Evolutionary conservation across 2,329 filamentous ascomycete species (phyloP), one percentile per base, ranked within the genome.

Genomic region (Chaetothyriales sp.): DNA sequence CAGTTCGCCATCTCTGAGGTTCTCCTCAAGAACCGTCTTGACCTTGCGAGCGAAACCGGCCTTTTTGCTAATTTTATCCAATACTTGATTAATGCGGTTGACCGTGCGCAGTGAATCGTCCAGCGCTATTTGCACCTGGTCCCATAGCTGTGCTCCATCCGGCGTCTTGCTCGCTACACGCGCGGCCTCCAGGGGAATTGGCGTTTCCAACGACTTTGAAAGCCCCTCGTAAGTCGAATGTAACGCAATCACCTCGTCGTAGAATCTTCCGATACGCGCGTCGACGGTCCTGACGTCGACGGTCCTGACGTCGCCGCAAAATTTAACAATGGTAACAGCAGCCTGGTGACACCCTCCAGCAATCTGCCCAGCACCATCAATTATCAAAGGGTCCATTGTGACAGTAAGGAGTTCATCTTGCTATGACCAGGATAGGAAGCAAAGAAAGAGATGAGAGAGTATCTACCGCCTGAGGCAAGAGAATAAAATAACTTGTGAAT

Each of bases 321-420:
- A 58, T 48, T 59, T 58, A 48, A 55, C 53, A 44, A 60, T 57
- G 15, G 58, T 57, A n/a, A 56, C 50, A 9, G 56, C 58, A 44
- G 52, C 49, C 45, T 54, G 50, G 13, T 43, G 50, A 48, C 58
- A 60, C 43, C 52, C 54, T 44, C 47, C 50, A 19, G 55, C 54
- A 33, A 60, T 56, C 51, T 60, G 58, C 18, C 54, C 44, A 7
- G 54, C 56, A 6, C 52, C 54, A 28, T 47, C 25, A 8, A 51
- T 48, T 19, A 56, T 33, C 9, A 56, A 54, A 20, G 54, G 54
- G 49, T 58, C 56, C 56, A 58, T 58, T 46, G 44, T 18, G 15
- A 15, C 4, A 40, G 9, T 15, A 15, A 40, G 15, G 13, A 40
- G 33, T 15, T 5, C 33, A 40, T 40, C 33, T 40, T 40, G 33